Conservation (phyloP, 495 filamentous ascomycete species). For the Poronia punctata region DNA sequence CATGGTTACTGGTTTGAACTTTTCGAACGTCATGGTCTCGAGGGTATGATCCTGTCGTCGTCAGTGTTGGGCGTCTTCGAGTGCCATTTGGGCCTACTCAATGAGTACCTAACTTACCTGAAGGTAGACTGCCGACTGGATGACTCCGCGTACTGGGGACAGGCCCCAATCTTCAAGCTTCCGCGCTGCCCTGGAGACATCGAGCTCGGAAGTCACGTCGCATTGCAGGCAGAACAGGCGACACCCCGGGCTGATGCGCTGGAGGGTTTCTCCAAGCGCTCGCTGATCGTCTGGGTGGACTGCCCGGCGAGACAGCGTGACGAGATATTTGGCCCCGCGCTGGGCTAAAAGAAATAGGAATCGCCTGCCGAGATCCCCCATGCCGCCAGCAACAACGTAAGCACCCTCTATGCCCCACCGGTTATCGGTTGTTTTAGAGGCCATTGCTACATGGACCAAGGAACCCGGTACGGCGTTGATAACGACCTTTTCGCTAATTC, state of each 20-base stretch:
- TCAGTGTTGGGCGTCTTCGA: too few species aligned
- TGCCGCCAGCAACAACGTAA: slow-evolving; percentile 3
- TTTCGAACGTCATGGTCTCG: not conserved
- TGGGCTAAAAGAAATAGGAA: slow-evolving; percentile 3
- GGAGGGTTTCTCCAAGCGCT: not conserved
- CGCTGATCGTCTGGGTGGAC: not conserved
- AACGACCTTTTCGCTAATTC: not conserved
- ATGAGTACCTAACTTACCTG: slow-evolving; percentile 1
- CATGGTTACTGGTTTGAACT: not conserved
- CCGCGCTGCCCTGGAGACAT: not conserved
- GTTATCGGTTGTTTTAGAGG: not conserved
- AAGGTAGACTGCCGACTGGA: not conserved
- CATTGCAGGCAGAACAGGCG: not conserved
- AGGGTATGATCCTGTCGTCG: slow-evolving; percentile 3
- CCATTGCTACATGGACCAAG: not conserved
- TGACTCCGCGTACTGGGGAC: slow-evolving; percentile 2
- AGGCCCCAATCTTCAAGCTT: not conserved
- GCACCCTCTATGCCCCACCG: not conserved
- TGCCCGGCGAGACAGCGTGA: not conserved
- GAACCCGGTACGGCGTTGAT: not conserved
- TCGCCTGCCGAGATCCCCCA: slow-evolving; percentile 5
- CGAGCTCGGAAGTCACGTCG: not conserved
- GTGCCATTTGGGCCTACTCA: too few species aligned
- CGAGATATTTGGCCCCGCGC: slow-evolving; percentile 2
- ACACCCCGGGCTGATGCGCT: not conserved